A percentile compares a stretch with the other conserved stretches of the same genome.
These are phyloP conservation scores for Pseudonitzschia delicatissima DNA, from an alignment of 108 stramenopile species.

Conservation along the genomic window DNA sequence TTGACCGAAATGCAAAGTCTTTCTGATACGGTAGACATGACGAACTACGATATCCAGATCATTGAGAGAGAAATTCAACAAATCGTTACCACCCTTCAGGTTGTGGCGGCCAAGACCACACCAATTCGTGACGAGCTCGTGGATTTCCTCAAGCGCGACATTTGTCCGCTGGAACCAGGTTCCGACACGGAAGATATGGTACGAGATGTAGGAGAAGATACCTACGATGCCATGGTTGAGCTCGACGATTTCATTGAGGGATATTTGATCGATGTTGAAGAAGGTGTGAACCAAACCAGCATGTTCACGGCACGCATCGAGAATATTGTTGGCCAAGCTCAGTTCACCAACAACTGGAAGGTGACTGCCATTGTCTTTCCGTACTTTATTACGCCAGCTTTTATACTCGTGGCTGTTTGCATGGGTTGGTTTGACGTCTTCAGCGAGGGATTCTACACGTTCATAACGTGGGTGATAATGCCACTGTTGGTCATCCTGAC, in stretches of 20 bases:
- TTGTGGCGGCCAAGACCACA: conserved; percentile 15
- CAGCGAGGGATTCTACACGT: conserved; percentile 1
- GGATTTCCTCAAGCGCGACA: conserved; percentile 27
- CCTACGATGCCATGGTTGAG: conserved; percentile 19
- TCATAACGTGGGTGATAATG: conserved; percentile 28
- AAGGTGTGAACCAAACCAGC: conserved; percentile 5
- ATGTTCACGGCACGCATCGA: conserved; percentile 5
- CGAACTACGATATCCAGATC: conserved; percentile 27
- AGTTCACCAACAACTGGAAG: conserved; percentile 15
- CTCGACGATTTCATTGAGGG: conserved; percentile 25
- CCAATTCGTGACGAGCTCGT: conserved; percentile 30
- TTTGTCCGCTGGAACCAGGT: conserved; percentile 29
- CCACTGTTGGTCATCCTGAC: conserved; percentile 34
- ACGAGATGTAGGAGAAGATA: conserved; percentile 6
- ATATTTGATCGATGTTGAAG: conserved; percentile 15
- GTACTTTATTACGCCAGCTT: conserved; percentile 25
- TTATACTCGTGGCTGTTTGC: conserved; percentile 30
- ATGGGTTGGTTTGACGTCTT: conserved; percentile 34
- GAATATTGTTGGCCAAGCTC: background rate
- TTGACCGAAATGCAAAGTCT: conserved; percentile 25
- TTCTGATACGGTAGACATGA: conserved; percentile 21
- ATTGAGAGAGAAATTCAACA: conserved; percentile 14
- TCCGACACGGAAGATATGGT: conserved; percentile 3
- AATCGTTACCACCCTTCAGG: conserved; percentile 22
- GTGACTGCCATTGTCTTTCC: conserved; percentile 26